Percentiles rank a stretch among this genome's conserved stretches.
Conservation (phyloP, 345 rosid species). For the Corchorus olitorius region DNA sequence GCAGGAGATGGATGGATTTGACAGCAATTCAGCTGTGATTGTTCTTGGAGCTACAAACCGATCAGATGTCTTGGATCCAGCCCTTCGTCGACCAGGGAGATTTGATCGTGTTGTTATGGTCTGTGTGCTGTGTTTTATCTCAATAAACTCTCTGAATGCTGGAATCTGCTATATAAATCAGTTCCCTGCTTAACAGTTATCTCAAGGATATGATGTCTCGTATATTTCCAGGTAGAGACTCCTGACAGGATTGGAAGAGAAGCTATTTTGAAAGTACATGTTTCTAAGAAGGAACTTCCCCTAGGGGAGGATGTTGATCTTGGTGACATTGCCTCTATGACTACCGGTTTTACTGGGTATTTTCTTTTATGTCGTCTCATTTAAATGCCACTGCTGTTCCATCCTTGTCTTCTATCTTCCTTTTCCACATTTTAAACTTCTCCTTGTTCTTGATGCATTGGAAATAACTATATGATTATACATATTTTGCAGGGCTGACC, state of each 20-base stretch:
- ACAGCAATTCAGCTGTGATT: conserved; percentile 89
- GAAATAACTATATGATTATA: conserved; percentile 16
- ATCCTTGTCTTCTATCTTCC: not conserved
- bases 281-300: conserved; percentile 82
- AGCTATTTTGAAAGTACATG: conserved; percentile 90
- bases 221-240: conserved; percentile 71
- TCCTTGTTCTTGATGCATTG: not conserved
- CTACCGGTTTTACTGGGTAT: conserved; percentile 98
- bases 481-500: conserved; percentile 77
- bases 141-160: conserved; percentile 20
- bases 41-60: conserved; percentile 99
- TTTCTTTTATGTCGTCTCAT: conserved; percentile 9
- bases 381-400: not conserved
- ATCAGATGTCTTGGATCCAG: conserved; percentile 93
- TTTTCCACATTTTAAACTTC: not conserved
- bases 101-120: conserved; percentile 97
- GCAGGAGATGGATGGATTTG: conserved; percentile 99
- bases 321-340: conserved; percentile 83
- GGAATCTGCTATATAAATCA: conserved; percentile 9
- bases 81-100: conserved; percentile 96
- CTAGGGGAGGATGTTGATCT: conserved; percentile 76
- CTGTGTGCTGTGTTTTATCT: conserved; percentile 30
- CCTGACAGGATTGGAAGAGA: conserved; percentile 93
- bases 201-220: conserved; percentile 12
- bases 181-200: conserved; percentile 16